Conservation (phyloP, 441 rosid species). For the Kokia cookei region DNA sequence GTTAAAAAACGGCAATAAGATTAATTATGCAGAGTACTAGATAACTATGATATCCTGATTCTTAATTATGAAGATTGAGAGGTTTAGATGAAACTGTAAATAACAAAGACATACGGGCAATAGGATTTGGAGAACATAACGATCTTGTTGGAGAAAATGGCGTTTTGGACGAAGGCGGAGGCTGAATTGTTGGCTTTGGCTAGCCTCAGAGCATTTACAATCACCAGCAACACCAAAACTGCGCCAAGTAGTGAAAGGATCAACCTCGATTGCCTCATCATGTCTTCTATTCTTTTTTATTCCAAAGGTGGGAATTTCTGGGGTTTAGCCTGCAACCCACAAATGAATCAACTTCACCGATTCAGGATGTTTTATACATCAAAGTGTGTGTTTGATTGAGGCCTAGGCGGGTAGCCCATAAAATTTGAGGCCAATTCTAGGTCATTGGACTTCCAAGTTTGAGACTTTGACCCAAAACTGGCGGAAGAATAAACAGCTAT, state of each 20-base stretch:
- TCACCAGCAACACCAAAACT: conserved; percentile 5
- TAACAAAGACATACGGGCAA: conserved; percentile 47
- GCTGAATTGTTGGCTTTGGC: conserved; percentile 44
- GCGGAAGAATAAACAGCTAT: too few relatives aligned
- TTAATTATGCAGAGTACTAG: background rate
- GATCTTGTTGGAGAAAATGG: conserved; percentile 61
- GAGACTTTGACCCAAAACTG: too few relatives aligned
- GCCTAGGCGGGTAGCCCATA: too few relatives aligned
- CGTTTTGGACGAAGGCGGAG: conserved; percentile 60
- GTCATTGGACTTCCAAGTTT: background rate
- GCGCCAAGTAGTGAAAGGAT: background rate
- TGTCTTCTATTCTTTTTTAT: background rate
- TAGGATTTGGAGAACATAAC: conserved; percentile 79
- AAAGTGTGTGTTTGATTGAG: background rate
- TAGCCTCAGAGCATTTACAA: conserved; percentile 4
- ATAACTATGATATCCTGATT: background rate
- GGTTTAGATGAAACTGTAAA: background rate
- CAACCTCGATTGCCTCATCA: background rate
- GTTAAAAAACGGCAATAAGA: background rate
- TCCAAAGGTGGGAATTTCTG: background rate
- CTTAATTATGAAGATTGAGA: background rate
- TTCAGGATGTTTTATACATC: too few relatives aligned
- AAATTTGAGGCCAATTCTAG: background rate
- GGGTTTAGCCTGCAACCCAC: background rate
- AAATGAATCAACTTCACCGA: background rate